Evolutionary conservation across 345 rosid genomes (phyloP).

Genomic region (Gossypium stocksii): DNA sequence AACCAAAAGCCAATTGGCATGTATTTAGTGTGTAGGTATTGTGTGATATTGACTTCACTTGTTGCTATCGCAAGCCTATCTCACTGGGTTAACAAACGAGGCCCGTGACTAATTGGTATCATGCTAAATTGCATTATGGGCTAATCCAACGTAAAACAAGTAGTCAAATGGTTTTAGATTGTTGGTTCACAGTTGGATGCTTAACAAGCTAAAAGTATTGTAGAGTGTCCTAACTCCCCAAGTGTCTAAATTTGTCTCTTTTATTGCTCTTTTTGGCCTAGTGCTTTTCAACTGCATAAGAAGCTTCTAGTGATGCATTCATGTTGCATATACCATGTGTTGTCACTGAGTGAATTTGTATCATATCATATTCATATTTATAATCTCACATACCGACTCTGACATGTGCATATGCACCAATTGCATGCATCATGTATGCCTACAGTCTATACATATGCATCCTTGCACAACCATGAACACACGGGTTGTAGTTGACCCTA

Average conservation of each 20-base stretch:
- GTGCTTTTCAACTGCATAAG: not conserved
- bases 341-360: not conserved
- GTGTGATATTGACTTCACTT: not conserved
- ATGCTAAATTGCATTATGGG: not conserved
- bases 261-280: not conserved
- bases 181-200: slow-evolving; percentile 3
- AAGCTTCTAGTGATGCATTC: not conserved
- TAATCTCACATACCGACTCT: not conserved
- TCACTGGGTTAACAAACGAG: not conserved
- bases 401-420: not conserved
- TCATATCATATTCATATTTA: not conserved
- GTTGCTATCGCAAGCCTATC: not conserved
- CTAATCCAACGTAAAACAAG: not conserved
- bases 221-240: not conserved
- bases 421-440: not conserved
- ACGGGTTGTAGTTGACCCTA: not conserved
- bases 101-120: not conserved
- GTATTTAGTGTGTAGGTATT: not conserved
- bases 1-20: not conserved
- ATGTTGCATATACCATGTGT: not conserved
- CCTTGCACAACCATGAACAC: not conserved
- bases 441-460: not conserved
- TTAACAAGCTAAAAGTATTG: not conserved
- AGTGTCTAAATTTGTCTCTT: not conserved
- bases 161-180: not conserved